These are phyloP conservation scores for Cyberlindnera euphorbiiphila DNA, from an alignment of 805 yeast genomes.

Conservation along the genomic window DNA sequence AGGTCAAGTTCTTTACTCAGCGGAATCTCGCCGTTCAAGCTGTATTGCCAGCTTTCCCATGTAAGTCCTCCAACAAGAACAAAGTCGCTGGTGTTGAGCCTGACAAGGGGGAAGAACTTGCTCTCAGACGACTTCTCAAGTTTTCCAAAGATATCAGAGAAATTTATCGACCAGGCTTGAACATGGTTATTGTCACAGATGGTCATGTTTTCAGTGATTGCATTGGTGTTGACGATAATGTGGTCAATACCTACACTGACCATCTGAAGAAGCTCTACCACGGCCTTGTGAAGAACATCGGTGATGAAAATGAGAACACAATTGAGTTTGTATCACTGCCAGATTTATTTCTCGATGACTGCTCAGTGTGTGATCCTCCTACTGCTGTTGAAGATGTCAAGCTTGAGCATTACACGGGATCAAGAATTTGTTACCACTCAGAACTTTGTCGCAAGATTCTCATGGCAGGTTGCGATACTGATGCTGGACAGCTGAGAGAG, in stretches of 20 bases:
- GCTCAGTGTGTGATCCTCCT: conserved; percentile 28
- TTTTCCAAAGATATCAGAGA: conserved; percentile 31
- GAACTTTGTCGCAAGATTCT: conserved; percentile 38
- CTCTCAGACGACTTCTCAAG: conserved; percentile 35
- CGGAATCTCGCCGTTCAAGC: conserved; percentile 47
- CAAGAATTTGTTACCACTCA: conserved; percentile 34
- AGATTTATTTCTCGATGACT: conserved; percentile 34
- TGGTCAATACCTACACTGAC: conserved; percentile 45
- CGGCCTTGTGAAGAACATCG: conserved; percentile 25
- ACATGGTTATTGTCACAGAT: conserved; percentile 55
- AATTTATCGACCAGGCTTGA: conserved; percentile 52
- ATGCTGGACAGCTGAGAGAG: conserved; percentile 58
- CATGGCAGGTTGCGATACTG: conserved; percentile 44
- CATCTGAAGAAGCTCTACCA: conserved; percentile 40
- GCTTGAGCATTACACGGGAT: conserved; percentile 36
- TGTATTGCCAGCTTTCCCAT: conserved; percentile 62
- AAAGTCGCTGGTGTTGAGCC: conserved; percentile 49
- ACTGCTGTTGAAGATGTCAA: conserved; percentile 28
- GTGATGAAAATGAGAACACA: conserved; percentile 25
- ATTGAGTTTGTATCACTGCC: conserved; percentile 41
- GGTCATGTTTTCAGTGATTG: conserved; percentile 67
- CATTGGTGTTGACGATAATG: conserved; percentile 55
- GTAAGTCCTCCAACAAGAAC: conserved; percentile 52
- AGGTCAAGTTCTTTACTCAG: conserved; percentile 45
- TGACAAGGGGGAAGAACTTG: conserved; percentile 50